Base-by-base conservation (phyloP, 495 filamentous ascomycete species). In the Halenospora varia region DNA sequence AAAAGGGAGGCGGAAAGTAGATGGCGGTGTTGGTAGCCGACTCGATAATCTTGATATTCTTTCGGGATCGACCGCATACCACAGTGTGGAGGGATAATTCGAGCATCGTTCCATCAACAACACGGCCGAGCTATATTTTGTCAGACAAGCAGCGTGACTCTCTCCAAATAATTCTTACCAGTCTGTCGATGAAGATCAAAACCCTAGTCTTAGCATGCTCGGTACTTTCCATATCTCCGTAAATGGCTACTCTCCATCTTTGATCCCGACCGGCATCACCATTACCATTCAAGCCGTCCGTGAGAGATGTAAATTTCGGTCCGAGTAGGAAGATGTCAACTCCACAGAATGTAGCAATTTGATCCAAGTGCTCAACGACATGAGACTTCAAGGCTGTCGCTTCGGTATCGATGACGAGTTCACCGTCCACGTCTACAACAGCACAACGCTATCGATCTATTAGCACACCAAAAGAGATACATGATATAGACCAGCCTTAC, bases 21-120 rank as follows among this genome's bases (percentile, higher is more conserved):
- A 98, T 97, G 39, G 94, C 93, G 13, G 95, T 96, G 63, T 89
- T 88, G 13, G 94, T 96, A 19, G 86, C 81, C 13, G 94, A 92
- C 70, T 98, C 94, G 65, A 98, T 96, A 51, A 91, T 75, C 77
- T 97, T 96, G 72, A 98, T 93, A 66, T 97, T 96, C 75, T 96
- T 94, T 63, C 93, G 82, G 58, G 88, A 89, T 13, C 93, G 88
- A 24, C 94, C 94, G 69, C 92, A 96, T 48, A 96, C 81, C 57
- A 96, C 75, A 39, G 88, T 90, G 69, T 97, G 95, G 68, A 96
- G 77, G 22, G 91, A 89, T 23, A 90, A 73, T 65, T 97, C 94
- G 57, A 97, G 77, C 62, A 87, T 87, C 68, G 89, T 85, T 17
- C 78, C 80, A 65, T 96, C 90, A 25, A 96, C 88, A 50, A 88